phyloP scores from a whole-genome alignment of 2,329 filamentous ascomycete genomes.

The Colletotrichum sp. region DNA sequence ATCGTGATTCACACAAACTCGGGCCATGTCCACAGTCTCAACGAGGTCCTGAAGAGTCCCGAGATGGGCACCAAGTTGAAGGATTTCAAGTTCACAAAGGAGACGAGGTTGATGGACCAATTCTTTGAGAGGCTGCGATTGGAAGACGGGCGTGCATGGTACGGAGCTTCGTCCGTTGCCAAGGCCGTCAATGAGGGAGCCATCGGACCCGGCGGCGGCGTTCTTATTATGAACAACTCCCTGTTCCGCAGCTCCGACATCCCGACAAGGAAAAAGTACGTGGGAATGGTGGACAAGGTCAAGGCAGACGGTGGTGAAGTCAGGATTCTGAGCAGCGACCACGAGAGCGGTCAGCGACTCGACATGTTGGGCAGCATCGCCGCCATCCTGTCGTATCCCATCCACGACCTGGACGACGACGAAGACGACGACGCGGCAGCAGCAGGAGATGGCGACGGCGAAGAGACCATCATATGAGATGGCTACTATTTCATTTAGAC shows the following conservation, averaged over 20 bases:
- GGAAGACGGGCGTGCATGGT: conserved; percentile 90
- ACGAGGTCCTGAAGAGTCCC: conserved; percentile 83
- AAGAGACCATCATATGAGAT: conserved; percentile 7
- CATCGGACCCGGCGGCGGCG: conserved; percentile 84
- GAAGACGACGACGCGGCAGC: conserved; percentile 45
- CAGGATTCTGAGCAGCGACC: conserved; percentile 87
- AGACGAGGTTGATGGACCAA: conserved; percentile 84
- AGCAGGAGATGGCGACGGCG: background rate
- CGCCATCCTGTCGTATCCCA: conserved; percentile 87
- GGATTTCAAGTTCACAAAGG: conserved; percentile 86
- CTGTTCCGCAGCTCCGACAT: conserved; percentile 87
- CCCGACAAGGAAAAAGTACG: conserved; percentile 78
- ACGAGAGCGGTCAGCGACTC: conserved; percentile 88
- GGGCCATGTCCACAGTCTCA: conserved; percentile 85
- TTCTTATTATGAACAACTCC: conserved; percentile 84
- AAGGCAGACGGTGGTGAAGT: conserved; percentile 86
- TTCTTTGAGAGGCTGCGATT: conserved; percentile 79
- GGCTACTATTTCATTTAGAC: background rate
- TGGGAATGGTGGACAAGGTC: conserved; percentile 87
- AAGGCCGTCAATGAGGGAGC: conserved; percentile 86
- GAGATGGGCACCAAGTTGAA: conserved; percentile 79
- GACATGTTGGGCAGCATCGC: conserved; percentile 88
- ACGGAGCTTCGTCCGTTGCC: conserved; percentile 83
- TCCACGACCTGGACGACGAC: conserved; percentile 80
- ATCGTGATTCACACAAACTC: conserved; percentile 84